phyloP scores from a whole-genome alignment of 2,329 filamentous ascomycete species.

The Cadophora malorum region DNA sequence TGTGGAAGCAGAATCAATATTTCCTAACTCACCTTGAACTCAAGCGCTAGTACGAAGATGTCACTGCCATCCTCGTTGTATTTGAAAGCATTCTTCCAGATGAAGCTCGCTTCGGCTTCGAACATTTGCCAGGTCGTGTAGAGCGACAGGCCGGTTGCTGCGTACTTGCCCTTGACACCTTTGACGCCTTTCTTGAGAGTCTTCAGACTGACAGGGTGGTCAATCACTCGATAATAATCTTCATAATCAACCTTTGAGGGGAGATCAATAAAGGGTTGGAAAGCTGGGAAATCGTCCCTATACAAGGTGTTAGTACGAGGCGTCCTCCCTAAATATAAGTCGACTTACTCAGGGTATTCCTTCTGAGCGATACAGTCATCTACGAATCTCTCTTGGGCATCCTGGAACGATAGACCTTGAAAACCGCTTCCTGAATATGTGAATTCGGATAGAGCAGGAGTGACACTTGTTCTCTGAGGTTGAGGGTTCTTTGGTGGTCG shows the following conservation, averaged over 20 bases:
- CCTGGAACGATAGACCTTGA: constrained; percentile 77
- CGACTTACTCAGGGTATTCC: constrained; percentile 67
- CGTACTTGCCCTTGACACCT: constrained; percentile 72
- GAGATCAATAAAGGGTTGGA: constrained; percentile 77
- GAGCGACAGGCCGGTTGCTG: constrained; percentile 64
- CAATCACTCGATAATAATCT: constrained; percentile 87
- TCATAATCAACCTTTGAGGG: constrained; percentile 72
- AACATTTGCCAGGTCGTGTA: constrained; percentile 85
- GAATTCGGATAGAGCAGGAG: constrained; percentile 55
- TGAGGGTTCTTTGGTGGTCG: constrained; percentile 38
- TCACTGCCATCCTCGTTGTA: constrained; percentile 94
- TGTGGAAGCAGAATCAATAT: background rate
- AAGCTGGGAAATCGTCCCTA: constrained; percentile 73
- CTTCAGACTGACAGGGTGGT: constrained; percentile 79
- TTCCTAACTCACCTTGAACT: constrained; percentile 70
- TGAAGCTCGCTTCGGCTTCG: constrained; percentile 77
- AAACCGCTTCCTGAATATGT: constrained; percentile 66
- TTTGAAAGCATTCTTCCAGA: constrained; percentile 87
- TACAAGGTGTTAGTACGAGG: constrained; percentile 14
- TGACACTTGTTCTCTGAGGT: constrained; percentile 47
- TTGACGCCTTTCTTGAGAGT: constrained; percentile 78
- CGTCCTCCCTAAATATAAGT: background rate
- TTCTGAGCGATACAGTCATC: constrained; percentile 72
- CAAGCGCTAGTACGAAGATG: constrained; percentile 76
- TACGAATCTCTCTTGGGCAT: constrained; percentile 86